These are phyloP conservation scores for Lactarius hatsudake DNA, from an alignment of 768 basidiomycete genomes.

Conservation along the genomic window DNA sequence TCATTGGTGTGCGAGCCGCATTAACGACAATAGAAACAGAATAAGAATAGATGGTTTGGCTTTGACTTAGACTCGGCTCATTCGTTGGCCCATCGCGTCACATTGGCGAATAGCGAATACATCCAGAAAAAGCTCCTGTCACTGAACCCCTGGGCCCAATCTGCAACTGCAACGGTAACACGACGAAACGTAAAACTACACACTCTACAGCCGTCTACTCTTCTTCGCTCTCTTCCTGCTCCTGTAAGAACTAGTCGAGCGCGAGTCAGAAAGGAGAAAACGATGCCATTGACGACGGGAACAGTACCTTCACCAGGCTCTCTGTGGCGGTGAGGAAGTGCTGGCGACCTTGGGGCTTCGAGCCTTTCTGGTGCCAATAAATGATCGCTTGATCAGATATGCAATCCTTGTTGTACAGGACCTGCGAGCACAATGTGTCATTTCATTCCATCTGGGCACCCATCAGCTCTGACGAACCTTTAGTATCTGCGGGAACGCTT, in stretches of 20 bases:
- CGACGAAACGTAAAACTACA: conserved; percentile 19
- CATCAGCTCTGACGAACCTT: conserved; percentile 49
- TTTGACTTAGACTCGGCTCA: neutral
- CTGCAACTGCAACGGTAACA: neutral
- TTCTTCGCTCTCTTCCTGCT: conserved; percentile 78
- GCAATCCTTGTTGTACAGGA: conserved; percentile 94
- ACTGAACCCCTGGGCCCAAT: conserved; percentile 4
- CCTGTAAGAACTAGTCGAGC: conserved; percentile 73
- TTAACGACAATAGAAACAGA: neutral
- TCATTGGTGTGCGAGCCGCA: neutral
- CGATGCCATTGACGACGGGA: neutral
- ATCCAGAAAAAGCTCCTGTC: neutral
- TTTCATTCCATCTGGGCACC: neutral
- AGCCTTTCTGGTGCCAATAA: conserved; percentile 97
- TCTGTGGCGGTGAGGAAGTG: conserved; percentile 91
- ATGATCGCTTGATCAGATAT: conserved; percentile 95
- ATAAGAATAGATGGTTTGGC: neutral
- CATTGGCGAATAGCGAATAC: conserved; percentile 1
- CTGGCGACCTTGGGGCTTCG: conserved; percentile 92
- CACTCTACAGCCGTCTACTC: conserved; percentile 46
- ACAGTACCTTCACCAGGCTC: conserved; percentile 78
- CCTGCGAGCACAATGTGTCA: conserved; percentile 41
- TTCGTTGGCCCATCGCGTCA: neutral
- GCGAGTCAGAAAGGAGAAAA: neutral
- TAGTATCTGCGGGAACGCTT: conserved; percentile 91